phyloP scores from a whole-genome alignment of 176 grass and related monocot species.

The Oropetium thomaeum region DNA sequence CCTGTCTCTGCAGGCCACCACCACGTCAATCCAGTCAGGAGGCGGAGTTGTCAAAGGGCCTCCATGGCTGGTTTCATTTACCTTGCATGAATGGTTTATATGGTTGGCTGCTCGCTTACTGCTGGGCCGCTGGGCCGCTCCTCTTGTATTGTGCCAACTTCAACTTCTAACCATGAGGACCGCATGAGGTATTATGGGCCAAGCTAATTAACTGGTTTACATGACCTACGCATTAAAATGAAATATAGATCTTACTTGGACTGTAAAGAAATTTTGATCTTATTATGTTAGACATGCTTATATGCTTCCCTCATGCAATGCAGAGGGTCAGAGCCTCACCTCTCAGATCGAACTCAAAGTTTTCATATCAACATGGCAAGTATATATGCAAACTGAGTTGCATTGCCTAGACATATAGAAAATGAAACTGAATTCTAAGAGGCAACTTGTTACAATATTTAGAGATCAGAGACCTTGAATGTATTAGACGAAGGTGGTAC shows the following conservation, averaged over 20 bases:
- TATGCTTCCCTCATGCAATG: background rate
- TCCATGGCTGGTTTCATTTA: too few species aligned
- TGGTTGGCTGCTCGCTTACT: too few species aligned
- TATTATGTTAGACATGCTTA: background rate
- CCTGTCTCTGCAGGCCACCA: too few species aligned
- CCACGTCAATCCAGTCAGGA: too few species aligned
- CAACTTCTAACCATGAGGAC: constrained; percentile 2
- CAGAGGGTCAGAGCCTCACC: too few species aligned
- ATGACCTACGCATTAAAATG: background rate
- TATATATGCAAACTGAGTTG: background rate
- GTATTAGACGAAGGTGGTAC: background rate
- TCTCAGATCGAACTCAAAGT: background rate
- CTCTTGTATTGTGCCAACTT: too few species aligned
- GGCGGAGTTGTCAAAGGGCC: too few species aligned
- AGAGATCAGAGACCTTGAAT: background rate
- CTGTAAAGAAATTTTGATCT: background rate
- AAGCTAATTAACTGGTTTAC: background rate
- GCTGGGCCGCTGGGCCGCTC: too few species aligned
- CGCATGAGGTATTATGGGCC: background rate
- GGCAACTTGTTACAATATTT: background rate
- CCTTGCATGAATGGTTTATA: too few species aligned
- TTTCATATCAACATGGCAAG: background rate
- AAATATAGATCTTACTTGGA: background rate
- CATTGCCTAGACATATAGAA: background rate
- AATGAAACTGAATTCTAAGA: background rate